Evolutionary conservation across 176 grass and related monocot species (phyloP).

Genomic region (Oryza nivara): DNA sequence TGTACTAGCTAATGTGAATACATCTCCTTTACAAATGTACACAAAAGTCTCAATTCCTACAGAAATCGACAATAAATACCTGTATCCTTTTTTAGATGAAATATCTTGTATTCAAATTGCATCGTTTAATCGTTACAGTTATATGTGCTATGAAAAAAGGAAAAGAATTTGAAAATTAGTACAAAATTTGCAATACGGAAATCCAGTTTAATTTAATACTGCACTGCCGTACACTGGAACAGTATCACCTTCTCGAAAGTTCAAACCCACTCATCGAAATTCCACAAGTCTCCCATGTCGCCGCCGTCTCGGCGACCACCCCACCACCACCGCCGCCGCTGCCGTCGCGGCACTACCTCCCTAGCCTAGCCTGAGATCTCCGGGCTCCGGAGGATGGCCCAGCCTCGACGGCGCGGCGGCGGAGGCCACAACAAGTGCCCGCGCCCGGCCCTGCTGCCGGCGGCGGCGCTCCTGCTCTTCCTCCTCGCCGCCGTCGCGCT

Average conservation of each 20-base stretch:
- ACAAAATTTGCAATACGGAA: not conserved
- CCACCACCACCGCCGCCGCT: conserved; percentile 18
- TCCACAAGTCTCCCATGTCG: conserved; percentile 15
- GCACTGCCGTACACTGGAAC: not conserved
- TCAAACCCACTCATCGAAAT: conserved; percentile 35
- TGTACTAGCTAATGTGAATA: not conserved
- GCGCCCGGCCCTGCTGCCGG: conserved; percentile 42
- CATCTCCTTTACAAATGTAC: not conserved
- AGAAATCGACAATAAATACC: not conserved
- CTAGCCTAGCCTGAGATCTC: conserved; percentile 33
- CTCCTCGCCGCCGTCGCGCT: conserved; percentile 59
- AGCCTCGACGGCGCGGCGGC: conserved; percentile 56
- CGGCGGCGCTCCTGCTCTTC: conserved; percentile 62
- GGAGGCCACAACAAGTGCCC: conserved; percentile 46
- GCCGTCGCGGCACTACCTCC: conserved; percentile 12
- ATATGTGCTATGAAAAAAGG: too few species aligned
- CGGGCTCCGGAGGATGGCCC: conserved; percentile 50
- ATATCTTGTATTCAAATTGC: not conserved
- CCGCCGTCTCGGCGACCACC: conserved; percentile 21
- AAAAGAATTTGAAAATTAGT: not conserved
- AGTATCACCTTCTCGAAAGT: not conserved
- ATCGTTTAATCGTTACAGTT: not conserved
- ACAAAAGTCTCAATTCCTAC: not conserved
- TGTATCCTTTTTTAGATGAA: too few species aligned
- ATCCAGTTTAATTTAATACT: not conserved